Conservation (phyloP, 768 basidiomycete species). For the Suillus subluteus region DNA sequence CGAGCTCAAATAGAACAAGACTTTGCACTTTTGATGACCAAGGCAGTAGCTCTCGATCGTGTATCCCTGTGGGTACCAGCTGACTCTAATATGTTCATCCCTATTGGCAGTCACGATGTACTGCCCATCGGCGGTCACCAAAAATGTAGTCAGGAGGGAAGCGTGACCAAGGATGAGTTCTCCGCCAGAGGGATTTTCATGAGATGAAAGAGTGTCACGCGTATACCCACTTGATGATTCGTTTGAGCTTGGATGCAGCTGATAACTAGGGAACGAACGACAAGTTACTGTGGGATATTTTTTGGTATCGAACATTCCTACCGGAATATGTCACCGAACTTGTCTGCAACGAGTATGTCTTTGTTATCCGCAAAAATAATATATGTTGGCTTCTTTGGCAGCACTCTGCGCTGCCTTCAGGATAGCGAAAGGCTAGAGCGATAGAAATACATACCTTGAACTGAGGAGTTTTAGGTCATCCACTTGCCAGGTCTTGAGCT, state of each 20-base stretch:
- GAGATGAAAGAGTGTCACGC: conserved; percentile 48
- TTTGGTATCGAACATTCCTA: conserved; percentile 30
- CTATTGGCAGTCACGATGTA: conserved; percentile 89
- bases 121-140: conserved; percentile 67
- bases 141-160: too few relatives aligned
- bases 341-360: conserved; percentile 84
- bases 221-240: conserved; percentile 29
- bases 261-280: conserved; percentile 54
- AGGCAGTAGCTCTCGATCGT: conserved; percentile 87
- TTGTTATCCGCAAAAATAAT: conserved; percentile 64
- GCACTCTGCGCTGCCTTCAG: conserved; percentile 51
- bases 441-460: conserved; percentile 51
- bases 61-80: conserved; percentile 86
- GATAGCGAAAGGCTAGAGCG: not conserved
- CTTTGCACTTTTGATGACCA: conserved; percentile 75
- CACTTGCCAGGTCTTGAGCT: conserved; percentile 73
- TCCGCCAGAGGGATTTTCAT: conserved; percentile 72
- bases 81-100: conserved; percentile 94
- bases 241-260: conserved; percentile 42
- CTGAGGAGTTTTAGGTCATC: conserved; percentile 58
- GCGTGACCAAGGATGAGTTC: conserved; percentile 84
- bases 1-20: not conserved
- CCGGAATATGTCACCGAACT: conserved; percentile 95
- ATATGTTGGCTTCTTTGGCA: conserved; percentile 82
- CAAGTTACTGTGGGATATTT: conserved; percentile 4